Base-by-base conservation (phyloP, 1,139 yeast species). In the Kodamaea arcana region DNA sequence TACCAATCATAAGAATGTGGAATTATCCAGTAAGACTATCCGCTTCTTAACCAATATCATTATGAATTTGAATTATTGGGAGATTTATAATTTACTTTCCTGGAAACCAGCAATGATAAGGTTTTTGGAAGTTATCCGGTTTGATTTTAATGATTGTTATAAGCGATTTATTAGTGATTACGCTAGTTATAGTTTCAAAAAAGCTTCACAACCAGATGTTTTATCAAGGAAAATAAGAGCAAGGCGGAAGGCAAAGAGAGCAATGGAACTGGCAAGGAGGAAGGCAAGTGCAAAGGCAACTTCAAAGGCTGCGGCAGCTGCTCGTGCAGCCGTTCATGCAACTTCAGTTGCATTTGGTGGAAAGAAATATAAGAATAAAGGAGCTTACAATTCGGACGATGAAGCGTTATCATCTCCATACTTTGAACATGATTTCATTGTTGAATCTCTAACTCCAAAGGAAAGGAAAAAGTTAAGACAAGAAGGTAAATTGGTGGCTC, bases 71-170 rank as follows among this genome's bases (percentile, higher is more conserved):
- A 69, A 67, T 43, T 69, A 69, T 47, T 69, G 75, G 75, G 75
- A 69, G 42, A 44, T 69, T 15, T 69, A 67, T 45, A 69, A 67
- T 37, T 50, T 69, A 24, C 54, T 69, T 17, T 51, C 51, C 13
- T 66, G 72, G 71, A 67, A 67, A 39, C 75, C 75, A 1, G 61
- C 69, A 8, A 61, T 69, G 13, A 68, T 64, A 43, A 72, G 65
- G 40, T 69, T 69, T 36, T 48, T 69, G 27, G 46, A 50, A 5
- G 48, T 69, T 12, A 67, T 69, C 21, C 58, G 64, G 18, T 65
- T 65, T 41, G 70, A 69, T 44, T 44, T 69, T 18, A 54, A 61
- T 39, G 72, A 65, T 15, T 67, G 72, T 39, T 69, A 69, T 44
- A 35, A 46, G 4, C 54, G 53, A 23, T 69, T 69, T 37, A 47